phyloP scores from a whole-genome alignment of 495 filamentous ascomycete species.

The Pyrenula aspistea region DNA sequence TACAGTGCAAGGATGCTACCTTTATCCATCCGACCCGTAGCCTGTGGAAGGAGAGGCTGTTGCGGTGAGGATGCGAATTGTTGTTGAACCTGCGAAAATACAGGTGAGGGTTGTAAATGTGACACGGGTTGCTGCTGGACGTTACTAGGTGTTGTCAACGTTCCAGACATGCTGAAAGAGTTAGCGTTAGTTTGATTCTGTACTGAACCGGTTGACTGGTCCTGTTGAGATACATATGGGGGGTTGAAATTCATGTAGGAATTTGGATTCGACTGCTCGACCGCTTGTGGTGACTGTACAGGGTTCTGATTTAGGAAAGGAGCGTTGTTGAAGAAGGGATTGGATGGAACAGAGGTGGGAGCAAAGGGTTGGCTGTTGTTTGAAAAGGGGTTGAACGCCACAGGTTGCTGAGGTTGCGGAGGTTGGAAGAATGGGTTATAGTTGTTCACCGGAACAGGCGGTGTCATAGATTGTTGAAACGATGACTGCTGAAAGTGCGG shows the following conservation, averaged over 20 bases:
- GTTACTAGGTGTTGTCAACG: constrained; percentile 9
- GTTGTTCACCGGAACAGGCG: constrained; percentile 37
- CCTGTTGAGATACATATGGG: too few relatives aligned
- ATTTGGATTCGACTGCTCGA: background rate
- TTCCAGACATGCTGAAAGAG: too few relatives aligned
- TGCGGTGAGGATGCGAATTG: constrained; percentile 13
- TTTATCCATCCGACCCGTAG: constrained; percentile 53
- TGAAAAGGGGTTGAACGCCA: constrained; percentile 13
- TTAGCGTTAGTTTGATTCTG: too few relatives aligned
- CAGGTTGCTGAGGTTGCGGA: constrained; percentile 25
- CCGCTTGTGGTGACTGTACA: constrained; percentile 9
- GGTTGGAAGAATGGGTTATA: constrained; percentile 60
- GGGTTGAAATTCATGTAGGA: too few relatives aligned
- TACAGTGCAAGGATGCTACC: constrained; percentile 81
- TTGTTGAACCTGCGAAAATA: constrained; percentile 6
- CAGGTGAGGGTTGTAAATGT: constrained; percentile 16
- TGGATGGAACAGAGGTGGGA: constrained; percentile 25
- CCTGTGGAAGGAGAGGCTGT: constrained; percentile 26
- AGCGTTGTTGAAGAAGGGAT: constrained; percentile 41
- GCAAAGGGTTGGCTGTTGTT: constrained; percentile 11
- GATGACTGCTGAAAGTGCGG: constrained; percentile 29
- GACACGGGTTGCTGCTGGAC: constrained; percentile 18
- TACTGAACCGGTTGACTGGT: constrained; percentile 14
- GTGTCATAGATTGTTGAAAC: constrained; percentile 46
- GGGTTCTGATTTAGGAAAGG: constrained; percentile 5